These are phyloP conservation scores for Diplotaxis tenuifolia DNA, from an alignment of 345 rosid species.

Conservation along the genomic window DNA sequence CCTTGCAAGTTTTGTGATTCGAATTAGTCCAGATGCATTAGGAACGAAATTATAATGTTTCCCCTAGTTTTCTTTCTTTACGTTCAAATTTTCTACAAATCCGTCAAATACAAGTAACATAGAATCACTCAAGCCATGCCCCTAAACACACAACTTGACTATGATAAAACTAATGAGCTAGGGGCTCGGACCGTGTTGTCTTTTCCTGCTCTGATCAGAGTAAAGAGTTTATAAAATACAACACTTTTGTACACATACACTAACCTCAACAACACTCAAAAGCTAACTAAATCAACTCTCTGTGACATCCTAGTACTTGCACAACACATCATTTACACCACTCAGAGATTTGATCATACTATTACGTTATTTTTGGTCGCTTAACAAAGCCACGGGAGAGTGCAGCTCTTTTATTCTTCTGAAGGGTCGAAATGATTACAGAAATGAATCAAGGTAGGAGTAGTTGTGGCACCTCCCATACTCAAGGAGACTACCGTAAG, in stretches of 20 bases:
- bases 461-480: neutral
- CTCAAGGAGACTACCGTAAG: neutral
- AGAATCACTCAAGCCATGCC: neutral
- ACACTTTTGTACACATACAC: conserved; percentile 14
- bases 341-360: neutral
- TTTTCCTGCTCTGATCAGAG: neutral
- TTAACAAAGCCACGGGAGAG: neutral
- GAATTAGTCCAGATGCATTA: neutral
- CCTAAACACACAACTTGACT: neutral
- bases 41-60: too few relatives aligned
- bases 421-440: neutral
- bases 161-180: conserved; percentile 3
- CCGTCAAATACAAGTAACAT: neutral
- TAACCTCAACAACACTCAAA: conserved; percentile 2
- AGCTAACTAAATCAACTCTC: conserved; percentile 18
- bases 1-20: neutral
- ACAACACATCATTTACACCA: conserved; percentile 40
- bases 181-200: neutral
- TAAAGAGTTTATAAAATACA: conserved; percentile 12
- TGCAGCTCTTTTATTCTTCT: neutral
- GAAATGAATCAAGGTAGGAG: neutral
- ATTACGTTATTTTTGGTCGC: neutral
- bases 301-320: conserved; percentile 16
- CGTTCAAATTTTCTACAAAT: neutral
- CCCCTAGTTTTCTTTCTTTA: neutral